These are phyloP conservation scores for Penicillium sp. DNA, from an alignment of 2,329 filamentous ascomycete species.

Conservation along the genomic window DNA sequence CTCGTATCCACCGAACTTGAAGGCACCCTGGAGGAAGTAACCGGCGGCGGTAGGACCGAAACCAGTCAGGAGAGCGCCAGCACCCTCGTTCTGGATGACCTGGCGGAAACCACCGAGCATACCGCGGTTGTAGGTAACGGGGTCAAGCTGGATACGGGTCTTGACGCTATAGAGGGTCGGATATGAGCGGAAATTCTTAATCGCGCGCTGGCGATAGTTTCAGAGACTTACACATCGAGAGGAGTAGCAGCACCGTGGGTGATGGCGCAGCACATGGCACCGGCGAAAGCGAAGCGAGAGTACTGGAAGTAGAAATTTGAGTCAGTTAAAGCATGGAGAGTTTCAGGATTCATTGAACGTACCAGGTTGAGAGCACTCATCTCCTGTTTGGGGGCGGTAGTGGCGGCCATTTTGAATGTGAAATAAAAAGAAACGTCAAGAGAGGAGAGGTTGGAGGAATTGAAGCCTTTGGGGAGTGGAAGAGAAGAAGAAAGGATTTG, in stretches of 20 bases:
- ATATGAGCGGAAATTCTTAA: not conserved
- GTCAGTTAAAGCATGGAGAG: constrained; percentile 48
- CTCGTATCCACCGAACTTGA: constrained; percentile 95
- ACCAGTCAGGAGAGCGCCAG: constrained; percentile 80
- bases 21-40: constrained; percentile 90
- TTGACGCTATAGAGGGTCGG: constrained; percentile 65
- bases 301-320: not conserved
- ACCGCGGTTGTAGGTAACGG: constrained; percentile 81
- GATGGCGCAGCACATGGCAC: constrained; percentile 95
- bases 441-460: constrained; percentile 16
- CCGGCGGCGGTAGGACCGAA: constrained; percentile 81
- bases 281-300: constrained; percentile 93
- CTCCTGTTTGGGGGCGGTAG: constrained; percentile 52
- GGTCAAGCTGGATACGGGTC: constrained; percentile 92
- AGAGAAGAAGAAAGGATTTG: constrained; percentile 23
- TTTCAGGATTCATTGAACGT: not conserved
- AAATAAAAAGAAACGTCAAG: constrained; percentile 15
- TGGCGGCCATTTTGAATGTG: constrained; percentile 40
- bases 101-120: constrained; percentile 83
- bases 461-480: constrained; percentile 16
- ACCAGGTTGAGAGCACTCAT: constrained; percentile 63
- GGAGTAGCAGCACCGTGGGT: constrained; percentile 96
- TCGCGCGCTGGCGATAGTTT: not conserved
- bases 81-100: constrained; percentile 80
- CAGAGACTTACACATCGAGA: constrained; percentile 90